Evolutionary conservation across 2,329 filamentous ascomycete genomes (phyloP).

Genomic region (Alternaria sp.): DNA sequence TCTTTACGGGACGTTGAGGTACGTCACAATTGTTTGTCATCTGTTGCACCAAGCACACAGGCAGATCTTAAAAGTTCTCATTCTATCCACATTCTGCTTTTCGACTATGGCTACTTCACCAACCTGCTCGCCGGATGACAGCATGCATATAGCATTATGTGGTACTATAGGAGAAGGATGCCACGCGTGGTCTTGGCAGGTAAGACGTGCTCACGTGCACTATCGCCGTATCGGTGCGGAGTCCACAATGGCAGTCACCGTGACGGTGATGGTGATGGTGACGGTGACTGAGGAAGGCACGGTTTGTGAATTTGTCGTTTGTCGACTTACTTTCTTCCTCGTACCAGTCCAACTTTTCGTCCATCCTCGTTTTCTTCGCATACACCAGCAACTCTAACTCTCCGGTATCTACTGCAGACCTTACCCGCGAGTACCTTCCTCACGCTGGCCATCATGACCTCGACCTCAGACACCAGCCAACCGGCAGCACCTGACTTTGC

Average conservation of each 20-base stretch:
- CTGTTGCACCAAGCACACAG: not conserved
- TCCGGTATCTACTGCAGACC: not conserved
- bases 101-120: not conserved
- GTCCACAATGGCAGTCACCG: not conserved
- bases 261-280: not conserved
- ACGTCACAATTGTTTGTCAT: not conserved
- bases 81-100: not conserved
- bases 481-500: constrained; percentile 1
- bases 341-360: not conserved
- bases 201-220: not conserved
- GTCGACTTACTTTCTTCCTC: not conserved
- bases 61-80: constrained; percentile 1
- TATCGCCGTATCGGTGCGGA: not conserved
- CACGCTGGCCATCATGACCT: not conserved
- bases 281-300: not conserved
- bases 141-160: not conserved
- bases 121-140: not conserved
- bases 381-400: not conserved
- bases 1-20: not conserved
- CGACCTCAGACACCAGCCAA: not conserved
- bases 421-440: not conserved
- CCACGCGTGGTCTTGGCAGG: not conserved
- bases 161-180: not conserved
- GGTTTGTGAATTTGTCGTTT: not conserved
- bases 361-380: not conserved